Conservation (phyloP, 108 stramenopile genomes). For the Discostella stelligeroides region DNA sequence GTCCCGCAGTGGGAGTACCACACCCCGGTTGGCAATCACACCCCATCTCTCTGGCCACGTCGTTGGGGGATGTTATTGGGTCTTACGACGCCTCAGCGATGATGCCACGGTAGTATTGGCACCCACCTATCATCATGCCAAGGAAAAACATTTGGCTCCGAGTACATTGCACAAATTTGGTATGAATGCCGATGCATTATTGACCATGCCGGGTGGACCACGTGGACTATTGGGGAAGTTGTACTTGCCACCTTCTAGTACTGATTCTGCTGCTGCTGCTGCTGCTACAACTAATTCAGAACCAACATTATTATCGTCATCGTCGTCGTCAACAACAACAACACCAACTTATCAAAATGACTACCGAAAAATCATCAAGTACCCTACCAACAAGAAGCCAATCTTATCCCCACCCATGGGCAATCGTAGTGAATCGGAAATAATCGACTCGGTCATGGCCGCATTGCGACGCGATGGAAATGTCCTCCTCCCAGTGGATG, state of each 20-base stretch:
- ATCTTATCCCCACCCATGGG: slow-evolving; percentile 47
- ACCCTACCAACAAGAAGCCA: slow-evolving; percentile 25
- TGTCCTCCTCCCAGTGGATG: slow-evolving; percentile 91
- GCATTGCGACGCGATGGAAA: slow-evolving; percentile 90
- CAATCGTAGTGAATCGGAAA: slow-evolving; percentile 52
- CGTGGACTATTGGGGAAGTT: slow-evolving; percentile 59
- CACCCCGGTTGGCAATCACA: slow-evolving; percentile 57
- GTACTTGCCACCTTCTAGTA: slow-evolving; percentile 47
- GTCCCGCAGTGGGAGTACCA: neutral
- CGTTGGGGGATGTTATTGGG: slow-evolving; percentile 85
- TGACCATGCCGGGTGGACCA: slow-evolving; percentile 79
- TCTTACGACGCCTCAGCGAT: slow-evolving; percentile 69
- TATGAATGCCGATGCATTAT: slow-evolving; percentile 75
- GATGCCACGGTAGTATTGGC: slow-evolving; percentile 79
- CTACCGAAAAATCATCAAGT: neutral
- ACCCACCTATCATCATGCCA: slow-evolving; percentile 78
- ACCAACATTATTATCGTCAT: neutral
- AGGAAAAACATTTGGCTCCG: slow-evolving; percentile 83
- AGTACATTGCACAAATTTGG: slow-evolving; percentile 76
- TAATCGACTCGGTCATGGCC: slow-evolving; percentile 75
- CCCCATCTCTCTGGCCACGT: slow-evolving; percentile 89
- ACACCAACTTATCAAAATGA: neutral
- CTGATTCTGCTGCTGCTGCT: too few species aligned
- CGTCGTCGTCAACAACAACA: neutral
- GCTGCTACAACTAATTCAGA: too few species aligned